Evolutionary conservation across 2,329 filamentous ascomycete species (phyloP).

Genomic region (Verruconis gallopava): DNA sequence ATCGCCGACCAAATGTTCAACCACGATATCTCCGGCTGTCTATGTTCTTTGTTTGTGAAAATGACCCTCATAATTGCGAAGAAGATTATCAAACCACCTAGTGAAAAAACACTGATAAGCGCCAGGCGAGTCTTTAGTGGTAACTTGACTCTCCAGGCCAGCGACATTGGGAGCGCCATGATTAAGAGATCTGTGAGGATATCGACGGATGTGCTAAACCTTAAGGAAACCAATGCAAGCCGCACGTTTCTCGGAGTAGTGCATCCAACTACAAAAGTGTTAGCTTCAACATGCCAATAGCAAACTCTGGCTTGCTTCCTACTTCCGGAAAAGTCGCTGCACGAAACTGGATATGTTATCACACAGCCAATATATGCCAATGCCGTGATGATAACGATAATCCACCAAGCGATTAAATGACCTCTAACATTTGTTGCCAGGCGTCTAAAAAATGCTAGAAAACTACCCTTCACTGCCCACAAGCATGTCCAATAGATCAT

Average conservation of each 20-base stretch:
- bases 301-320: too few relatives aligned
- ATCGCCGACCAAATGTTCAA: conserved; percentile 12
- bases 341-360: conserved; percentile 14
- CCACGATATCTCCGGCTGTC: conserved; percentile 13
- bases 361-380: conserved; percentile 11
- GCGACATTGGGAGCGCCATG: conserved; percentile 10
- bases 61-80: conserved; percentile 11
- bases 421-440: conserved; percentile 9
- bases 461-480: conserved; percentile 16
- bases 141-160: conserved; percentile 5
- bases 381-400: conserved; percentile 11
- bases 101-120: conserved; percentile 13
- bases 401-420: conserved; percentile 14
- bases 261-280: conserved; percentile 10
- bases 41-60: conserved; percentile 10
- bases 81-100: conserved; percentile 15
- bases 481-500: conserved; percentile 16
- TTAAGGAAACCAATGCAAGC: conserved; percentile 11
- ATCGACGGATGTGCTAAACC: conserved; percentile 14
- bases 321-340: conserved; percentile 12
- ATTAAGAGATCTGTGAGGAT: conserved; percentile 14
- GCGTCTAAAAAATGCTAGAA: conserved; percentile 14
- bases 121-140: conserved; percentile 9
- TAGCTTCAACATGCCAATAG: too few relatives aligned
- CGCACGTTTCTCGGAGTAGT: conserved; percentile 6